phyloP scores from a whole-genome alignment of 179 eudicot species.

The Beta lomatogona region DNA sequence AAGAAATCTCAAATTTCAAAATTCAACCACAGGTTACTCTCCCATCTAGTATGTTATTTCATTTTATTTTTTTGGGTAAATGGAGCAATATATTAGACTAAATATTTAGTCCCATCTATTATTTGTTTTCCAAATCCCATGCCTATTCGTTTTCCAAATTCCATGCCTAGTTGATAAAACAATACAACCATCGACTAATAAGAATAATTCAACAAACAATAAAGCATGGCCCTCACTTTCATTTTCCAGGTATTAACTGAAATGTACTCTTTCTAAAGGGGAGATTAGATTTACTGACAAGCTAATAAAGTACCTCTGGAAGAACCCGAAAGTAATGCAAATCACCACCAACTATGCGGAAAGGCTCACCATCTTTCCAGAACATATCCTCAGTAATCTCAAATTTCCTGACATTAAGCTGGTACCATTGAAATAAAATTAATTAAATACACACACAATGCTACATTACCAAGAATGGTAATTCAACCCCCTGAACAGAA shows the following conservation, averaged over 20 bases:
- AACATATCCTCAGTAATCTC: slow-evolving; percentile 87
- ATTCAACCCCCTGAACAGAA: background rate
- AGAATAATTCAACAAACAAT: background rate
- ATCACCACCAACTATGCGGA: slow-evolving; percentile 90
- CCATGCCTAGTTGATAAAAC: background rate
- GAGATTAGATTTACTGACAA: background rate
- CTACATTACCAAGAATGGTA: slow-evolving; percentile 1
- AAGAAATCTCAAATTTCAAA: background rate
- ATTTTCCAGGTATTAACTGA: background rate
- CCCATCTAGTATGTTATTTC: too few relatives aligned
- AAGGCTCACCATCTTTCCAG: slow-evolving; percentile 83
- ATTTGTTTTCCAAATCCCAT: background rate
- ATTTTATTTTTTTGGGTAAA: too few relatives aligned
- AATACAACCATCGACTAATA: background rate
- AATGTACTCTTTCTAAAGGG: background rate
- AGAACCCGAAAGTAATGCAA: slow-evolving; percentile 87
- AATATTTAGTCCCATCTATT: too few relatives aligned
- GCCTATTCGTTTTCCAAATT: background rate
- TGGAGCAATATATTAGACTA: too few relatives aligned
- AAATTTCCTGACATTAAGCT: slow-evolving; percentile 55
- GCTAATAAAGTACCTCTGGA: slow-evolving; percentile 60
- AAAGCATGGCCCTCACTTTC: background rate
- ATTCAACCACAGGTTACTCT: background rate
- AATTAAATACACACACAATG: slow-evolving; percentile 4
- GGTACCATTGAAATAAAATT: slow-evolving; percentile 24